Conservation (phyloP, 129 eudicot species). For the Saposhnikovia divaricata region DNA sequence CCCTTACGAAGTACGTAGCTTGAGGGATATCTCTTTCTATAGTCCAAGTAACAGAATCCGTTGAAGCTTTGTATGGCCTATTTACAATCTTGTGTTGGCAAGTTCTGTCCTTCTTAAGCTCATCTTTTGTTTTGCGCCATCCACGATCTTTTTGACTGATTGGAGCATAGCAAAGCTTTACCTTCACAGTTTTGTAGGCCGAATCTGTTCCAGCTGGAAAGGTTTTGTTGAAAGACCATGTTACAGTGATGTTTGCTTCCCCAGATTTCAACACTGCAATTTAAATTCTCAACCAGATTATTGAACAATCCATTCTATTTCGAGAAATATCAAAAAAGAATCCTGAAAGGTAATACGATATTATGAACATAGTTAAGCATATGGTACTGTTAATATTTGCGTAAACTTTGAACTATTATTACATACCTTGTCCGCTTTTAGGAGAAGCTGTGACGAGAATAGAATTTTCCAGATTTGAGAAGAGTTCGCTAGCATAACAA, state of each 20-base stretch:
- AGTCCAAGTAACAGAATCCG: constrained; percentile 34
- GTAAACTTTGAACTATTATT: background rate
- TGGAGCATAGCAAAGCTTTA: constrained; percentile 60
- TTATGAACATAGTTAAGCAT: background rate
- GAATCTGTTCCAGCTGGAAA: constrained; percentile 34
- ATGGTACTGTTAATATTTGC: background rate
- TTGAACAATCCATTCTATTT: background rate
- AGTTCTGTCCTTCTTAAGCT: constrained; percentile 54
- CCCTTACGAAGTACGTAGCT: constrained; percentile 56
- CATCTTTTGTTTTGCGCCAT: constrained; percentile 52
- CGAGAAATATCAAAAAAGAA: background rate
- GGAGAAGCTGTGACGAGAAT: constrained; percentile 35
- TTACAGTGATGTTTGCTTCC: constrained; percentile 37
- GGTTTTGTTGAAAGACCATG: constrained; percentile 44
- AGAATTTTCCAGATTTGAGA: constrained; percentile 35
- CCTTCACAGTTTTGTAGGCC: constrained; percentile 45
- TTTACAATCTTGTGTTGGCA: constrained; percentile 40
- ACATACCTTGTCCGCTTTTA: constrained; percentile 33
- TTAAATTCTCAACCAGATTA: background rate
- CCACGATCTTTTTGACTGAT: constrained; percentile 59
- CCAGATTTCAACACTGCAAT: constrained; percentile 60
- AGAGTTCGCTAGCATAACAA: constrained; percentile 25
- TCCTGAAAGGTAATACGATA: background rate
- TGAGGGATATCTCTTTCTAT: constrained; percentile 43
- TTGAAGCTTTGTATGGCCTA: constrained; percentile 31